Conservation (phyloP, 2,329 filamentous ascomycete genomes). For the Hypoxylon sp. region DNA sequence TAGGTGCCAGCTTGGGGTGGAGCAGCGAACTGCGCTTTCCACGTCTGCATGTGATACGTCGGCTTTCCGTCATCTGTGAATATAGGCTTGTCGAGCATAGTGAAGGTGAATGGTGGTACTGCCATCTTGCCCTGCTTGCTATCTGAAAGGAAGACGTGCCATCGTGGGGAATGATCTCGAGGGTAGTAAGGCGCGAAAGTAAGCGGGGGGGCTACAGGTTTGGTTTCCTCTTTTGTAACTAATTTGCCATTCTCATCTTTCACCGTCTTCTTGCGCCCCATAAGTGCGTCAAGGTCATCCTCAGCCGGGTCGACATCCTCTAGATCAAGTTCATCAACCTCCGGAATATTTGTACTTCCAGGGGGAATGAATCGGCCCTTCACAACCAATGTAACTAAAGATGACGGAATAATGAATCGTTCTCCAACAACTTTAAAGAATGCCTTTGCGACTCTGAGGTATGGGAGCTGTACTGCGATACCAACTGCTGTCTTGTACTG, state of each 20-base stretch:
- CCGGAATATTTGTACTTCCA: slow-evolving; percentile 79
- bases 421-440: slow-evolving; percentile 99
- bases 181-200: slow-evolving; percentile 91
- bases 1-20: slow-evolving; percentile 93
- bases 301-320: slow-evolving; percentile 94
- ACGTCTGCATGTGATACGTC: slow-evolving; percentile 93
- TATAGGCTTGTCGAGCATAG: slow-evolving; percentile 89
- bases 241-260: slow-evolving; percentile 72
- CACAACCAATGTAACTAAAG: slow-evolving; percentile 92
- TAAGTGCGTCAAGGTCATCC: slow-evolving; percentile 87
- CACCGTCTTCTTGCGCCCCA: slow-evolving; percentile 77
- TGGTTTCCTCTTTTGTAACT: slow-evolving; percentile 68
- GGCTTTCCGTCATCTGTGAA: slow-evolving; percentile 84
- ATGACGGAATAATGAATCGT: slow-evolving; percentile 90
- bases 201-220: slow-evolving; percentile 82
- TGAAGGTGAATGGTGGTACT: slow-evolving; percentile 96
- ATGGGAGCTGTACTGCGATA: slow-evolving; percentile 87
- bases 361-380: slow-evolving; percentile 95
- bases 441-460: slow-evolving; percentile 86
- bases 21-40: slow-evolving; percentile 97
- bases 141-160: slow-evolving; percentile 95
- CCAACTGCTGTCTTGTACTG: slow-evolving; percentile 82
- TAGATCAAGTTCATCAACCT: slow-evolving; percentile 81
- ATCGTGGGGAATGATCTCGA: slow-evolving; percentile 88
- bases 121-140: slow-evolving; percentile 95